phyloP scores from a whole-genome alignment of 148 eudicot species.

The Oxyria digyna region DNA sequence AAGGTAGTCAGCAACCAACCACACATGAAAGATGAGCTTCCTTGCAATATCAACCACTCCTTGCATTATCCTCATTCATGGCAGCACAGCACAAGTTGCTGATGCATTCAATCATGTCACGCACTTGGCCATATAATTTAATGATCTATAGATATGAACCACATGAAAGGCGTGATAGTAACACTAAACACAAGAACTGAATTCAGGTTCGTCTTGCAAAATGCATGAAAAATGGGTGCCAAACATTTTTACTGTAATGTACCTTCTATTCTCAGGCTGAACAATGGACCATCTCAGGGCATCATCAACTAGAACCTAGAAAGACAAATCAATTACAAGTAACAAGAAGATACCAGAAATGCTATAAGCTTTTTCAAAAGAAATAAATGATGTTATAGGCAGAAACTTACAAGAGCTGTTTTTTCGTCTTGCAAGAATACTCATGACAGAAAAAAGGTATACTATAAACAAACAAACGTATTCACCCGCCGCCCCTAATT shows the following conservation, averaged over 20 bases:
- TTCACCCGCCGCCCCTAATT: constrained; percentile 11
- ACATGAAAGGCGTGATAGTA: neutral
- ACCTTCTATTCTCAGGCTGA: too few relatives aligned
- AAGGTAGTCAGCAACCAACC: neutral
- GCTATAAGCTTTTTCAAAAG: constrained; percentile 6
- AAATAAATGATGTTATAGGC: neutral
- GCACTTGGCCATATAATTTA: neutral
- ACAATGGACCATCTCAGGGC: neutral
- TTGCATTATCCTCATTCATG: neutral
- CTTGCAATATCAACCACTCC: neutral
- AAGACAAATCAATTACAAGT: neutral
- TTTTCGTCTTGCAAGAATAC: constrained; percentile 15
- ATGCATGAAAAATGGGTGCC: neutral
- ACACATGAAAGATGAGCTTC: neutral
- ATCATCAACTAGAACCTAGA: neutral
- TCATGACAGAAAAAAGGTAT: constrained; percentile 16
- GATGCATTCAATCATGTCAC: neutral
- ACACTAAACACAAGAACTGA: neutral
- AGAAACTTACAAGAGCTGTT: neutral
- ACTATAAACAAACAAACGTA: constrained; percentile 21
- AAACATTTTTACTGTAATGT: neutral
- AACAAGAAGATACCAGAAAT: neutral
- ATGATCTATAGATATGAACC: neutral
- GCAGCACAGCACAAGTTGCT: neutral
- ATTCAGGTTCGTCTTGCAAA: neutral